phyloP scores from a whole-genome alignment of 129 eudicot species.

The Lactuca saligna region DNA sequence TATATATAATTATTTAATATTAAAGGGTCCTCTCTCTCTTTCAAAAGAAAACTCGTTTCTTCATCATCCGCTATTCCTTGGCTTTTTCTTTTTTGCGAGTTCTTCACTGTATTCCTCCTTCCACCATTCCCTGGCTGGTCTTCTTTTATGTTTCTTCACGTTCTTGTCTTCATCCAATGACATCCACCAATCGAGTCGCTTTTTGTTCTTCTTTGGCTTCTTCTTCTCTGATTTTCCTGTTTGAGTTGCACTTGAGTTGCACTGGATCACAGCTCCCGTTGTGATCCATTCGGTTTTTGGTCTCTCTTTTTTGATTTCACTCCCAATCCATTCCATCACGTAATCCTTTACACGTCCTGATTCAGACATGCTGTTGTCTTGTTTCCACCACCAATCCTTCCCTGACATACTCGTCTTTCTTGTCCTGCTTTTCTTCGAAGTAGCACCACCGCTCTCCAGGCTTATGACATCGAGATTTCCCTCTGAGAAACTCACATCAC shows the following conservation, averaged over 20 bases:
- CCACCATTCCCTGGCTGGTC: conserved; percentile 99
- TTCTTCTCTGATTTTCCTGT: conserved; percentile 50
- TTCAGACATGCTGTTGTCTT: conserved; percentile 53
- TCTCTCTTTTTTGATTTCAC: conserved; percentile 80
- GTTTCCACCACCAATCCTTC: conserved; percentile 94
- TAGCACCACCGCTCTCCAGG: conserved; percentile 47
- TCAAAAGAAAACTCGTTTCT: too few relatives aligned
- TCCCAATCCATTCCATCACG: conserved; percentile 96
- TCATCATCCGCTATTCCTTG: too few relatives aligned
- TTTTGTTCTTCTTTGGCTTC: conserved; percentile 37
- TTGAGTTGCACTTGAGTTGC: too few relatives aligned
- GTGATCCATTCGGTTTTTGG: conserved; percentile 62
- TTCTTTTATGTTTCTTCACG: conserved; percentile 65
- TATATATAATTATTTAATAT: too few relatives aligned
- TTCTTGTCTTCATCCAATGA: conserved; percentile 74
- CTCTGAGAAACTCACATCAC: conserved; percentile 38
- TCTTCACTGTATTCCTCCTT: conserved; percentile 93
- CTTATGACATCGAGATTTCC: conserved; percentile 55
- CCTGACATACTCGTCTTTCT: conserved; percentile 49
- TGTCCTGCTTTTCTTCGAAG: conserved; percentile 37
- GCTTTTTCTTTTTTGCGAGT: conserved; percentile 67
- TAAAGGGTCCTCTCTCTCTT: too few relatives aligned
- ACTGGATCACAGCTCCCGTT: conserved; percentile 47
- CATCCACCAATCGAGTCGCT: conserved; percentile 83
- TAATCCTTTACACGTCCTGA: conserved; percentile 82